Conservation (phyloP, 106 monocot genomes). For the Dactylorhiza incarnata region DNA sequence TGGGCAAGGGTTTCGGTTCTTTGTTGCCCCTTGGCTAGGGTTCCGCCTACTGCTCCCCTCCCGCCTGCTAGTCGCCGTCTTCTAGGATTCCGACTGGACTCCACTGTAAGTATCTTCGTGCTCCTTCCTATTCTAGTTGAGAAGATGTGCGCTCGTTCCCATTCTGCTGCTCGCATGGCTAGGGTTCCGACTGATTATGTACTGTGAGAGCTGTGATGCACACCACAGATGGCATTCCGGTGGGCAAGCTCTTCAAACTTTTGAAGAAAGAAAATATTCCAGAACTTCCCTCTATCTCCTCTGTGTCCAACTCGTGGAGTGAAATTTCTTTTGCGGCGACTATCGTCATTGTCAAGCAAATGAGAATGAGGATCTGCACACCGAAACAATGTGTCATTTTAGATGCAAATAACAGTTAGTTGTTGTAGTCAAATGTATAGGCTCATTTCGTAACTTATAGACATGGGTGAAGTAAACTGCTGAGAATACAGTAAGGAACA, state of each 20-base stretch:
- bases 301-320: background rate
- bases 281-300: background rate
- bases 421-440: background rate
- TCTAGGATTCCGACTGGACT: too few species aligned
- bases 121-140: too few species aligned
- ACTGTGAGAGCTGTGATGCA: constrained; percentile 19
- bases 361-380: constrained; percentile 12
- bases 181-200: too few species aligned
- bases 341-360: constrained; percentile 13
- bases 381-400: background rate
- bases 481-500: too few species aligned
- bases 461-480: background rate
- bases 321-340: constrained; percentile 14
- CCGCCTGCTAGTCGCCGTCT: too few species aligned
- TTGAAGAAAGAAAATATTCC: constrained; percentile 12
- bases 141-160: too few species aligned
- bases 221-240: constrained; percentile 25
- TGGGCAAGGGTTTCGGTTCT: too few species aligned
- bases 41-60: too few species aligned
- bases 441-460: background rate
- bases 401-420: background rate
- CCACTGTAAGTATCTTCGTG: too few species aligned
- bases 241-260: constrained; percentile 12
- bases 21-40: too few species aligned
- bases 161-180: too few species aligned